phyloP scores from a whole-genome alignment of 495 filamentous ascomycete genomes.

The Aspergillus taichungensis region DNA sequence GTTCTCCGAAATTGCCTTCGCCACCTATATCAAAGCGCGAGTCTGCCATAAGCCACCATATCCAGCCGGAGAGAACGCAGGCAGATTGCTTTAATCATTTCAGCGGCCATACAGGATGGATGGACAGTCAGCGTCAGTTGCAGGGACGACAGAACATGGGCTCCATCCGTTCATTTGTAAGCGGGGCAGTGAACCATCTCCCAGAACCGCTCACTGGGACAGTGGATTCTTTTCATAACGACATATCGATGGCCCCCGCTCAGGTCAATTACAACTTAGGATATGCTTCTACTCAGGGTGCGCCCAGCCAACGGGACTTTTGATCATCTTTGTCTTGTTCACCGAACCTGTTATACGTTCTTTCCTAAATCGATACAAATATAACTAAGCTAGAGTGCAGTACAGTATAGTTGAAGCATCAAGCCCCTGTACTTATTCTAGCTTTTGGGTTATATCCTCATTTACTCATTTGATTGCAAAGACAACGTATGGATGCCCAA shows the following conservation, averaged over 20 bases:
- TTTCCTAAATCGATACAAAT: background rate
- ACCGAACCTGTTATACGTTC: background rate
- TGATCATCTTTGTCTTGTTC: slow-evolving; percentile 2
- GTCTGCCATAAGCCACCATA: slow-evolving; percentile 21
- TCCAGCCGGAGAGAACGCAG: slow-evolving; percentile 23
- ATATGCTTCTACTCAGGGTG: slow-evolving; percentile 24
- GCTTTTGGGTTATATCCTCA: too few species aligned
- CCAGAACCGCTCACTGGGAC: slow-evolving; percentile 10
- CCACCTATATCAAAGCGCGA: slow-evolving; percentile 31
- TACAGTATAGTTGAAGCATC: too few species aligned
- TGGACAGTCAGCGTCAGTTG: slow-evolving; percentile 18
- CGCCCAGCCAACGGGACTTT: slow-evolving; percentile 21
- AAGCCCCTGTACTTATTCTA: too few species aligned
- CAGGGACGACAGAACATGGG: slow-evolving; percentile 17
- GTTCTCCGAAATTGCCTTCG: slow-evolving; percentile 35
- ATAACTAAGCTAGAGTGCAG: background rate
- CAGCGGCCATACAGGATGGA: slow-evolving; percentile 18
- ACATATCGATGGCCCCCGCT: slow-evolving; percentile 24
- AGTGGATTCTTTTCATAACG: slow-evolving; percentile 12
- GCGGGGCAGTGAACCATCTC: slow-evolving; percentile 14
- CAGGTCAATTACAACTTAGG: slow-evolving; percentile 26
- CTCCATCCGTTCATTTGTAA: slow-evolving; percentile 17
- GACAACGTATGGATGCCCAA: too few species aligned
- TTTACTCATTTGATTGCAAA: too few species aligned
- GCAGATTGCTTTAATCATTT: slow-evolving; percentile 25